Evolutionary conservation across 345 rosid species (phyloP).

Genomic region (Eucalyptus curtisii): DNA sequence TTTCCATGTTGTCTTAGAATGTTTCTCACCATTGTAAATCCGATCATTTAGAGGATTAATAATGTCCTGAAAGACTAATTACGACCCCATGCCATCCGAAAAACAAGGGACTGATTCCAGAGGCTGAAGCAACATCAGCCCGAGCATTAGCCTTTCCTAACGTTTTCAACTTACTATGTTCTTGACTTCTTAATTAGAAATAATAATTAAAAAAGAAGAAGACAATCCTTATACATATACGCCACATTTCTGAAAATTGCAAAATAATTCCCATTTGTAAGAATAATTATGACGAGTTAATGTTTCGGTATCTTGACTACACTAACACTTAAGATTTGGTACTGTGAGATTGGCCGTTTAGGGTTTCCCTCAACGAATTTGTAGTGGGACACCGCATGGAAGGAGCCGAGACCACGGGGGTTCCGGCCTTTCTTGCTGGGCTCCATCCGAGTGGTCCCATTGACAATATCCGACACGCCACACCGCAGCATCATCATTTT

Average conservation of each 20-base stretch:
- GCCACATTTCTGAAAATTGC: not conserved
- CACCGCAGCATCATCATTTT: conserved; percentile 21
- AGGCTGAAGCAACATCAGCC: not conserved
- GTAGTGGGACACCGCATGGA: conserved; percentile 10
- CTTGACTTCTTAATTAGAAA: not conserved
- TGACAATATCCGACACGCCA: conserved; percentile 19
- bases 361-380: conserved; percentile 3
- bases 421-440: not conserved
- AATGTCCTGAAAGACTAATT: not conserved
- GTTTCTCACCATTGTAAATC: not conserved
- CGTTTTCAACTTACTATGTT: not conserved
- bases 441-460: conserved; percentile 10
- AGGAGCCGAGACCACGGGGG: not conserved
- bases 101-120: not conserved
- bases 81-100: not conserved
- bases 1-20: not conserved
- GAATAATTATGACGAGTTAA: not conserved
- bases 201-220: too few relatives aligned
- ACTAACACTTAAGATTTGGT: too few relatives aligned
- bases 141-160: not conserved
- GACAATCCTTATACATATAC: too few relatives aligned
- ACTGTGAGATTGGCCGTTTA: conserved; percentile 9
- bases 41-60: not conserved
- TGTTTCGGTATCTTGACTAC: not conserved
- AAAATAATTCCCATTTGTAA: not conserved